Conservation (phyloP, 768 basidiomycete genomes). For the Suillus clintonianus region DNA sequence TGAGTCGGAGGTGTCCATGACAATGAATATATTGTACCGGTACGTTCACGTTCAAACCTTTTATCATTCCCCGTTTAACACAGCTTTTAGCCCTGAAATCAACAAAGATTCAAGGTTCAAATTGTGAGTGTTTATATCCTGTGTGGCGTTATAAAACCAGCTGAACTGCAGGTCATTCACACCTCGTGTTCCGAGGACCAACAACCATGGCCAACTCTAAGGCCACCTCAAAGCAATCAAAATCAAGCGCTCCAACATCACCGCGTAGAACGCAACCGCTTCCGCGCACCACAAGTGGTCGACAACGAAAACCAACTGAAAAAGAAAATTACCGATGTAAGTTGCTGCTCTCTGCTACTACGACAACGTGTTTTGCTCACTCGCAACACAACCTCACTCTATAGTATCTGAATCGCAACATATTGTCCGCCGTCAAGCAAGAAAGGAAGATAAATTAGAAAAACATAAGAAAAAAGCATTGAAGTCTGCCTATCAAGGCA, state of each 20-base stretch:
- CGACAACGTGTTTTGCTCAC: background rate
- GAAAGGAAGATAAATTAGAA: background rate
- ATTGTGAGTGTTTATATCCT: background rate
- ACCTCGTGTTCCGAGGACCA: background rate
- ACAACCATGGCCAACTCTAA: background rate
- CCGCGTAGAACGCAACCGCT: background rate
- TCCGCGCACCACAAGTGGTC: background rate
- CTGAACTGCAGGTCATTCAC: too few relatives aligned
- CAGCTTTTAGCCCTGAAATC: background rate
- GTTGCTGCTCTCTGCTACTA: background rate
- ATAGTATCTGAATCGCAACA: background rate
- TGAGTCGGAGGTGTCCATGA: too few relatives aligned
- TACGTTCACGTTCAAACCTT: too few relatives aligned
- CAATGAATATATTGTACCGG: too few relatives aligned
- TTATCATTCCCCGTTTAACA: too few relatives aligned
- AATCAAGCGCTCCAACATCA: background rate
- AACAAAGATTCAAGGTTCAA: background rate
- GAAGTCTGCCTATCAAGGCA: too few relatives aligned
- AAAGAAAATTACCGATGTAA: background rate
- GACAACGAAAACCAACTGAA: background rate
- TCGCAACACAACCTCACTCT: background rate
- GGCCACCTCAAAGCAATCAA: background rate
- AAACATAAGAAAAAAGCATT: background rate
- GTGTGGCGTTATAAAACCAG: background rate
- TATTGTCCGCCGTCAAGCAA: background rate